These are phyloP conservation scores for Marasmius oreades DNA, from an alignment of 1,284 basidiomycete species.

Conservation along the genomic window DNA sequence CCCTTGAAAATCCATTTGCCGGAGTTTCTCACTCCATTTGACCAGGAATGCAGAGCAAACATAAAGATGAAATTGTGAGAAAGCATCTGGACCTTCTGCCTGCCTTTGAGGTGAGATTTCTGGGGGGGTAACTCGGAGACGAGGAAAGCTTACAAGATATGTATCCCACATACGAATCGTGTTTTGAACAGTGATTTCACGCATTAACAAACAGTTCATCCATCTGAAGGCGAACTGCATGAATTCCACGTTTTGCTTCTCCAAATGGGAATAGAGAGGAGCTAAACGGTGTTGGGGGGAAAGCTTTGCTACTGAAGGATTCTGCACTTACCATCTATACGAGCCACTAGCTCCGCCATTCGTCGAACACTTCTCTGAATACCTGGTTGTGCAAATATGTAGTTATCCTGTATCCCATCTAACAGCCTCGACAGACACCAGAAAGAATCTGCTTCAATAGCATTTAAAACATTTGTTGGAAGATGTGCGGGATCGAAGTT, in stretches of 20 bases:
- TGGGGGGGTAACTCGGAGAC: constrained; percentile 1
- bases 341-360: constrained; percentile 88
- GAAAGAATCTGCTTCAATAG: constrained; percentile 93
- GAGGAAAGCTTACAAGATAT: constrained; percentile 69
- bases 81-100: constrained; percentile 94
- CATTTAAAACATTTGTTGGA: constrained; percentile 66
- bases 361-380: constrained; percentile 89
- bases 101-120: constrained; percentile 28
- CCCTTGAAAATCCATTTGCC: constrained; percentile 97
- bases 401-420: constrained; percentile 97
- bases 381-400: constrained; percentile 92
- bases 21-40: constrained; percentile 86
- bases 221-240: constrained; percentile 98
- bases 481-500: constrained; percentile 79
- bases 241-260: constrained; percentile 90
- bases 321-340: constrained; percentile 78
- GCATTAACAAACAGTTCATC: constrained; percentile 98
- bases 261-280: constrained; percentile 79
- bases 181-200: constrained; percentile 92
- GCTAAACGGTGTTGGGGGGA: constrained; percentile 40
- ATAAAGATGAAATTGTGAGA: constrained; percentile 95
- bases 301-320: constrained; percentile 3
- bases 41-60: constrained; percentile 95
- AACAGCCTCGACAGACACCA: constrained; percentile 94
- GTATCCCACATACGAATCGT: constrained; percentile 99